Conservation (phyloP, 352 stramenopile genomes). For the Globisporangium recalcitrans region DNA sequence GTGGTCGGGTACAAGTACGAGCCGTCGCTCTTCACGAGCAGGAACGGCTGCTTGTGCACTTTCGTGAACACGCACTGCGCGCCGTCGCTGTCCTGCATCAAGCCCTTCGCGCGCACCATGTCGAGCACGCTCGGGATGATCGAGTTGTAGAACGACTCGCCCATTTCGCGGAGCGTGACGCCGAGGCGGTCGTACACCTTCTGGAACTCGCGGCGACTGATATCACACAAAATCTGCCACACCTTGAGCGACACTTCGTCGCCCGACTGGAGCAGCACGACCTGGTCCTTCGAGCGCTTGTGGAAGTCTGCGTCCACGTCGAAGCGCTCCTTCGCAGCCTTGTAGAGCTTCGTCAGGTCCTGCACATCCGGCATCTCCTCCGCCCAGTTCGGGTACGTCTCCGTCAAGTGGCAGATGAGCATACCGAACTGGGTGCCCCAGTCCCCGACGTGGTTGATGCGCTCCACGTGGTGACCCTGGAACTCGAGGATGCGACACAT, state of each 20-base stretch:
- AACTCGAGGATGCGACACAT: constrained; percentile 87
- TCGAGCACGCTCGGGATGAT: constrained; percentile 85
- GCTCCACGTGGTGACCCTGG: constrained; percentile 73
- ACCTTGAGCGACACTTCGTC: constrained; percentile 76
- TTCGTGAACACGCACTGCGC: constrained; percentile 90
- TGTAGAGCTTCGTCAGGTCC: constrained; percentile 91
- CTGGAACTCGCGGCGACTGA: constrained; percentile 81
- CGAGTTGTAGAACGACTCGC: constrained; percentile 86
- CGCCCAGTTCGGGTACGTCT: constrained; percentile 94
- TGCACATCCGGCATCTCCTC: constrained; percentile 93
- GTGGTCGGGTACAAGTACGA: constrained; percentile 85
- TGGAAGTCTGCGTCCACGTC: constrained; percentile 96
- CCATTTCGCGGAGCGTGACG: constrained; percentile 74
- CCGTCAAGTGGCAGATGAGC: constrained; percentile 98
- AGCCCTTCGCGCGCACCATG: constrained; percentile 81
- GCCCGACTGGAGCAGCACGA: constrained; percentile 97
- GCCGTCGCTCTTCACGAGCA: constrained; percentile 82
- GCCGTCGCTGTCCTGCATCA: constrained; percentile 89
- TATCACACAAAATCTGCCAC: constrained; percentile 79
- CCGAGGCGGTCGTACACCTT: constrained; percentile 81
- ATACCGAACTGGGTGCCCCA: constrained; percentile 98
- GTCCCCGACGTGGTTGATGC: constrained; percentile 85
- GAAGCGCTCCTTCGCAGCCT: constrained; percentile 94
- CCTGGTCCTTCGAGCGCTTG: constrained; percentile 93
- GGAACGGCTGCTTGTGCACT: constrained; percentile 86